These are phyloP conservation scores for Rhodotorula graminis DNA, from an alignment of 768 basidiomycete species.

Conservation along the genomic window DNA sequence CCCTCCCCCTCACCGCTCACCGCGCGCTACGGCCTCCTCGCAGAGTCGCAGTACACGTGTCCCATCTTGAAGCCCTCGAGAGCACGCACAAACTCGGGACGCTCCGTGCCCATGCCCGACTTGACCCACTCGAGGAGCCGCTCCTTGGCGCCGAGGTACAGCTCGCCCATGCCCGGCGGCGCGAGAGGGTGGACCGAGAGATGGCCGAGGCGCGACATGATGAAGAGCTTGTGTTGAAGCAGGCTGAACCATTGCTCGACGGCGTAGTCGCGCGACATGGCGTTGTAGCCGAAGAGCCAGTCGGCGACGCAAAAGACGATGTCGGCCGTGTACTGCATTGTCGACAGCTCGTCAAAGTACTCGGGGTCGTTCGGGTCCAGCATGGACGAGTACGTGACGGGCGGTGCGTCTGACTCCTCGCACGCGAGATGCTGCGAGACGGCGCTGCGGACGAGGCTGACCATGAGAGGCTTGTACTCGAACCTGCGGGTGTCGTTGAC, in stretches of 20 bases:
- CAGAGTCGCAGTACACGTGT: no score
- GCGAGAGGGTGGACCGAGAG: not conserved
- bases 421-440: not conserved
- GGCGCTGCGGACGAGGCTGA: not conserved
- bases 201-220: not conserved
- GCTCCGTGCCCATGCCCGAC: not conserved
- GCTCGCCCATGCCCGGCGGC: not conserved
- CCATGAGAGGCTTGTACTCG: not conserved
- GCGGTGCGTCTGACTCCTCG: no score
- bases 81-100: not conserved
- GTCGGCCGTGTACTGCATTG: no score
- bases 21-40: no score
- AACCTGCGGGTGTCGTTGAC: not conserved
- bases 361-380: not conserved
- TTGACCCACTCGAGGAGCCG: not conserved
- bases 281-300: not conserved
- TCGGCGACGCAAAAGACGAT: not conserved
- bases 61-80: no score
- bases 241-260: not conserved
- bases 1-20: no score
- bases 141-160: not conserved
- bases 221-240: not conserved
- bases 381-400: no score
- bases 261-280: not conserved
- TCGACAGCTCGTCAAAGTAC: not conserved